Evolutionary conservation across 495 filamentous ascomycete species (phyloP).

Genomic region (Tetracladium setigerum): DNA sequence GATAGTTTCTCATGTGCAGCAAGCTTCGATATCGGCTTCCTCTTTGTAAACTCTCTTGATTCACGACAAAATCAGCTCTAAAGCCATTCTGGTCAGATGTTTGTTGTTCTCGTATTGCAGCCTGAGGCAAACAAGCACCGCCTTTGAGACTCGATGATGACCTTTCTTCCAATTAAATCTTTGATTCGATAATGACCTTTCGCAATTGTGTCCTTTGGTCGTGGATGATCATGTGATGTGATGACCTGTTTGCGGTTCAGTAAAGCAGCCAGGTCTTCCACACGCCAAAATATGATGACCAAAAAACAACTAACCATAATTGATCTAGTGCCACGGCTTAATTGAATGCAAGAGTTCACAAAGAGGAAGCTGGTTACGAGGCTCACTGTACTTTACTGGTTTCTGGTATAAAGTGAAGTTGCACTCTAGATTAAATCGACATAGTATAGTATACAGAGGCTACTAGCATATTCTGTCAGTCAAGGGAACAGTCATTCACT

Average conservation of each 20-base stretch:
- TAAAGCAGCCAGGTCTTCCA: neutral
- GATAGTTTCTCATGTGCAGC: no score
- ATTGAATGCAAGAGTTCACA: neutral
- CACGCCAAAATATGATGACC: neutral
- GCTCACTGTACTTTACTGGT: conserved; percentile 1
- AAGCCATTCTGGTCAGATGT: neutral
- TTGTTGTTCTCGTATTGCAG: neutral
- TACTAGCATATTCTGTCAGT: no score
- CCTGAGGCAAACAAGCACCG: neutral
- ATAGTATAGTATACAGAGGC: no score
- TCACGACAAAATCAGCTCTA: neutral
- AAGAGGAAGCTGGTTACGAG: neutral
- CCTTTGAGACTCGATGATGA: neutral
- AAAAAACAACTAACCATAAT: neutral
- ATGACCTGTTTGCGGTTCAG: no score
- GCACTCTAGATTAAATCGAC: no score
- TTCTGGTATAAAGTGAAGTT: no score
- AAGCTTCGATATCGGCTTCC: neutral
- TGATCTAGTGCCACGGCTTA: neutral
- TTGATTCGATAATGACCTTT: neutral
- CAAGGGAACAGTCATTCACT: no score
- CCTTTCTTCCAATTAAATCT: neutral
- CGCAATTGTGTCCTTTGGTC: neutral
- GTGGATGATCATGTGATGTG: neutral
- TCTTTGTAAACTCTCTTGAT: neutral